Evolutionary conservation across 352 stramenopile species (phyloP), one percentile per base, ranked within the genome.

Genomic region (Halophytophthora polymorphica): DNA sequence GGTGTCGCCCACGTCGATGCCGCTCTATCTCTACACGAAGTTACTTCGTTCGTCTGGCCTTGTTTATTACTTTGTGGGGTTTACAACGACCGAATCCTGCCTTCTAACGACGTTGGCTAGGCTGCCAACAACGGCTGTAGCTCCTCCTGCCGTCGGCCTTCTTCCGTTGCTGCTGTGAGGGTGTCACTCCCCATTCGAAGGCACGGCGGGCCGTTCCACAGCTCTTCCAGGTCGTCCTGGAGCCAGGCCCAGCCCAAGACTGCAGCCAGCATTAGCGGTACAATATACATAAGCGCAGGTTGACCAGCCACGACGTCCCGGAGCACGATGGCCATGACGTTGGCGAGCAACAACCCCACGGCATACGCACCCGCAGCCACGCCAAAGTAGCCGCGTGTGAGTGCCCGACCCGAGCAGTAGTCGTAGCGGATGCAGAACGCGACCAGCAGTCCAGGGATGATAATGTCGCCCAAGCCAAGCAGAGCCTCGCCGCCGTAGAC

Each of bases 251-350:
- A 46, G 18, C 70, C 59, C 0, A 73, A 15, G 23, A 98, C 77
- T 6, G 79, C 66, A 3, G 74, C 52, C 7, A 98, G 61, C 61
- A 90, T 96, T 28, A 77, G 73, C 14, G 91, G 91, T 1, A 98
- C 95, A 21, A 98, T 76, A 69, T 98, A 98, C 71, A 98, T 87
- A 8, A 98, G 72, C 21, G 95, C 95, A 8, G 93, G 95, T 56
- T 98, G 95, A 8, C 95, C 93, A 5, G 68, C 60, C 10, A 89
- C 64, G 45, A 98, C 81, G 36, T 83, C 46, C 61, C 95, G 94
- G 1, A 98, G 51, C 40, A 95, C 86, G 28, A 98, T 89, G 0
- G 94, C 91, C 75, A 87, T 87, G 8, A 83, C 53, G 71, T 98
- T 98, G 13, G 95, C 95, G 61, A 96, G 82, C 45, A 96, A 61